These are phyloP conservation scores for Pleurotus djamor DNA, from an alignment of 768 basidiomycete species.

Conservation along the genomic window DNA sequence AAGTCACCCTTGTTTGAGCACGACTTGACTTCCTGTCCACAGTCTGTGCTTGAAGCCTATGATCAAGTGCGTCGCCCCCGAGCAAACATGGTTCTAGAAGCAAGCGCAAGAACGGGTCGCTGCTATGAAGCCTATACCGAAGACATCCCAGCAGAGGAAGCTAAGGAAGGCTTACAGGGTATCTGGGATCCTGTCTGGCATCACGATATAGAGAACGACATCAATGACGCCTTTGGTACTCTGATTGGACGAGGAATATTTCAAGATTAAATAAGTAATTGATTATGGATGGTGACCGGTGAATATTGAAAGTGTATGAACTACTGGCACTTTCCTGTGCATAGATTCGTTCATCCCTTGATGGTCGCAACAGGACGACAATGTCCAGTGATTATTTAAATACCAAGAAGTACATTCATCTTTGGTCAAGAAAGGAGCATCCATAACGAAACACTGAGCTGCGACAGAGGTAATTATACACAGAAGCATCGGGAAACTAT, in stretches of 20 bases:
- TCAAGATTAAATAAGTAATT: no score
- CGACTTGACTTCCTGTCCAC: not conserved
- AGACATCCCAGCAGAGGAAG: constrained; percentile 24
- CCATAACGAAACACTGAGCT: not conserved
- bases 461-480: no score
- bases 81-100: constrained; percentile 44
- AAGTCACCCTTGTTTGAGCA: not conserved
- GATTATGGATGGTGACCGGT: no score
- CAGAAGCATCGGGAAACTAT: no score
- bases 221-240: constrained; percentile 23
- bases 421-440: not conserved
- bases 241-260: constrained; percentile 7
- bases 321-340: no score
- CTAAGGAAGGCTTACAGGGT: constrained; percentile 29
- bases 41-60: constrained; percentile 49
- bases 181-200: constrained; percentile 50
- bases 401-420: not conserved
- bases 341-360: no score
- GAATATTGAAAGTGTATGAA: no score
- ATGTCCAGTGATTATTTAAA: not conserved
- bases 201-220: constrained; percentile 40
- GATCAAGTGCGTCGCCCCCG: constrained; percentile 41
- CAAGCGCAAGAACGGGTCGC: constrained; percentile 36
- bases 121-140: constrained; percentile 40
- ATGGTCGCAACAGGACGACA: no score